These are phyloP conservation scores for Aspergillus brasiliensis DNA, from an alignment of 2,329 filamentous ascomycete genomes.

Conservation along the genomic window DNA sequence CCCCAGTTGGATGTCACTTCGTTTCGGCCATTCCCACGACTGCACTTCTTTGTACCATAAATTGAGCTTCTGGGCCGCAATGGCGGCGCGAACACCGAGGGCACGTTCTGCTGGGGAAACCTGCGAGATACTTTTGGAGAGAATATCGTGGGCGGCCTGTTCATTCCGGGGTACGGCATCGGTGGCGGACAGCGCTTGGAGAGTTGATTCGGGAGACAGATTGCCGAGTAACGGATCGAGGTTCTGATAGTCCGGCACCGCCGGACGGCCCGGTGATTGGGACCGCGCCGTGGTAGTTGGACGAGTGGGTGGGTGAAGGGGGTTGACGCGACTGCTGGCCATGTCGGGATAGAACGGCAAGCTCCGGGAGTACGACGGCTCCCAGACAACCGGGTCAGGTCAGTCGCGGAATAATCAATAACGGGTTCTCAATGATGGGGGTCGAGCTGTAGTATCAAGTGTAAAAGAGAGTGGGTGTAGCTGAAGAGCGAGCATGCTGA, in stretches of 20 bases:
- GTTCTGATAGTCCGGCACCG: constrained; percentile 39
- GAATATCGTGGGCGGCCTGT: constrained; percentile 40
- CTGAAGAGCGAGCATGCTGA: constrained; percentile 41
- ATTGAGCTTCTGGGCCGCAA: constrained; percentile 60
- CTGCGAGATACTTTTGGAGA: constrained; percentile 55
- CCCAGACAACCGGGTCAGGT: constrained; percentile 13
- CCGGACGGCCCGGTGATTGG: constrained; percentile 41
- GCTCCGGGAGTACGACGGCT: constrained; percentile 13
- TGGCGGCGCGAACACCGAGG: constrained; percentile 60
- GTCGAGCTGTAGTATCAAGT: constrained; percentile 29
- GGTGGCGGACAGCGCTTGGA: constrained; percentile 52
- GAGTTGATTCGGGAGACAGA: constrained; percentile 56
- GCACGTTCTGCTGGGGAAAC: constrained; percentile 60
- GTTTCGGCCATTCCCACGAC: constrained; percentile 60
- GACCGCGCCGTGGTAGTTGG: constrained; percentile 37
- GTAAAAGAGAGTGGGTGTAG: constrained; percentile 28
- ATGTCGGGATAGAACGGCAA: constrained; percentile 30
- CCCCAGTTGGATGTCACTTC: constrained; percentile 38
- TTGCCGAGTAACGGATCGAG: constrained; percentile 54
- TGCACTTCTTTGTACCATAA: constrained; percentile 62
- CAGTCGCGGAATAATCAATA: constrained; percentile 12
- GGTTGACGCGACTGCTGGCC: constrained; percentile 35
- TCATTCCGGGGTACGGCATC: constrained; percentile 44
- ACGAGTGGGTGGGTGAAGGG: constrained; percentile 32
- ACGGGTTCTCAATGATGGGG: constrained; percentile 30